phyloP scores from a whole-genome alignment of 2,329 filamentous ascomycete genomes.

The Rachicladosporium sp. region DNA sequence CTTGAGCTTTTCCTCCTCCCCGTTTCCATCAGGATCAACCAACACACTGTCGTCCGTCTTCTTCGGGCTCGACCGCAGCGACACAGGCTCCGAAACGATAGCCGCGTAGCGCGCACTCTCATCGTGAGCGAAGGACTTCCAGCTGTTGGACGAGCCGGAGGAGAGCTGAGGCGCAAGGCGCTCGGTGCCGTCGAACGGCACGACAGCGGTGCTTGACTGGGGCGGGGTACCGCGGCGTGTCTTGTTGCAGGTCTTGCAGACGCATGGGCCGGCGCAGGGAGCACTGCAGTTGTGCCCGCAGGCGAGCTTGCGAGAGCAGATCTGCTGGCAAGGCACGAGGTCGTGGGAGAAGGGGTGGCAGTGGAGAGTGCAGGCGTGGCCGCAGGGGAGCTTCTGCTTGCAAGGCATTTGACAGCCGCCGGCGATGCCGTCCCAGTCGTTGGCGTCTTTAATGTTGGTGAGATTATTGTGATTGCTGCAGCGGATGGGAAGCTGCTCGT shows the following conservation, averaged over 20 bases:
- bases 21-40: no score
- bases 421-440: conserved; percentile 41
- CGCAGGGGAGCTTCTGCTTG: conserved; percentile 32
- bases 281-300: conserved; percentile 29
- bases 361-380: conserved; percentile 38
- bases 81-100: no score
- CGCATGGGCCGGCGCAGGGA: conserved; percentile 22
- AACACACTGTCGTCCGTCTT: no score
- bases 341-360: conserved; percentile 40
- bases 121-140: conserved; percentile 10
- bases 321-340: conserved; percentile 15
- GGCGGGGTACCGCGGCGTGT: conserved; percentile 3
- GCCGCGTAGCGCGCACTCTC: conserved; percentile 7
- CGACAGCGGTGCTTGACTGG: conserved; percentile 1
- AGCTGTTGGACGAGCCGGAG: conserved; percentile 7
- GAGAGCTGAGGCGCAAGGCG: background rate
- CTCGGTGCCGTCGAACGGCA: conserved; percentile 1
- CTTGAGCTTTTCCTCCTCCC: no score
- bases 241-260: conserved; percentile 16
- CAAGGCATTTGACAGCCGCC: conserved; percentile 44
- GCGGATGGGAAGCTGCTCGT: conserved; percentile 11
- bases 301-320: conserved; percentile 22
- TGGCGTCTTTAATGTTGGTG: conserved; percentile 26
- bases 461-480: conserved; percentile 17
- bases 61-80: no score